Evolutionary conservation across 139 green algal genomes (phyloP), one percentile per base, ranked within the genome.

Genomic region (Volvox reticuliferus): DNA sequence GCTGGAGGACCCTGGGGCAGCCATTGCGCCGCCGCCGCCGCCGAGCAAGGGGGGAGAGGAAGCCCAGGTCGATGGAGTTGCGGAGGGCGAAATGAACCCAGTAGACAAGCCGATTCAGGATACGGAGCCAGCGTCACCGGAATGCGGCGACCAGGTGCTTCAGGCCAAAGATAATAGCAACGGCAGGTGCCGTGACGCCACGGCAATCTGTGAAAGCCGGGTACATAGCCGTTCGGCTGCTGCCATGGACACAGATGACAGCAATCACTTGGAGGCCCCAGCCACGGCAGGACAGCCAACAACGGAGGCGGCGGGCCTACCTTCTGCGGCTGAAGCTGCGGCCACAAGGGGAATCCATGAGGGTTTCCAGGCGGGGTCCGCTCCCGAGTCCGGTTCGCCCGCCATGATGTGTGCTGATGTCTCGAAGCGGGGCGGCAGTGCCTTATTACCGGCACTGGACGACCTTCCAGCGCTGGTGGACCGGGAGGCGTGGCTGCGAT

Each of bases 1-100:
- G 30, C 61, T 93, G 2, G 94, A 96, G 71, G 87, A 91, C 78
- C 87, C 63, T 26, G 87, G 87, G 32, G 63, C 82, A 14, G 82
- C 82, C 32, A 63, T 88, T 19, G 82, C 5, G 82, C 19, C 65
- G 63, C 63, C 36, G 36, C 19, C 21, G 37, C 86, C 76, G 86
- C 33, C 65, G 21, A 24, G 21, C 21, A 73, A 73, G 6, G 65
- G 6, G 65, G 44, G 44, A 35, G 24, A 50, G 82, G 0, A 3
- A 32, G 82, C 3, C 19, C 22, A 65, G 33, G 24, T 35, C 63
- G 50, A 1, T 26, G 22, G 9, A 55, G 44, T 9, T 55, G 44
- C 44, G 9, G 44, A 55, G 44, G 44, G 44, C 44, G 44, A 55
- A 9, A 9, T 55, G 44, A 9, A 55, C 44, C 5, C 44, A 26